These are phyloP conservation scores for Bauhinia variegata DNA, from an alignment of 306 rosid species.

Conservation along the genomic window DNA sequence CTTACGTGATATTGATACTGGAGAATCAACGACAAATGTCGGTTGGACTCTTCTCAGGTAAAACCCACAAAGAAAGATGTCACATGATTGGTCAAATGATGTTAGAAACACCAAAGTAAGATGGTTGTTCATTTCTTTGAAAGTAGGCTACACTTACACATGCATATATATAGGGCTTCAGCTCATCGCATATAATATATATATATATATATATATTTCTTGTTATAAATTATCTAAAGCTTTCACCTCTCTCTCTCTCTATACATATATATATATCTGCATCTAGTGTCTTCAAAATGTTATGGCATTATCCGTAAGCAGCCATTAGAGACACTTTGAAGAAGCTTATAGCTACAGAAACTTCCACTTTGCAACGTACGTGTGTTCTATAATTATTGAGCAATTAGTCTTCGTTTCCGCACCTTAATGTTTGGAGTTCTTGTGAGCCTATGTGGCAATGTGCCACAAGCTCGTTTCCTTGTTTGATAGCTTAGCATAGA, in stretches of 20 bases:
- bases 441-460: neutral
- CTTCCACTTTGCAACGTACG: neutral
- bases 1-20: conserved; percentile 3
- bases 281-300: too few species aligned
- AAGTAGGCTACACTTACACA: neutral
- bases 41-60: conserved; percentile 25
- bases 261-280: too few species aligned
- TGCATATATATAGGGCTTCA: neutral
- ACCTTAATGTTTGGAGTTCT: neutral
- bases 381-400: neutral
- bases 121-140: conserved; percentile 12
- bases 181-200: neutral
- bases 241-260: too few species aligned
- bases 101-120: conserved; percentile 7
- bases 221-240: too few species aligned
- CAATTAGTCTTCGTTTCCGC: neutral
- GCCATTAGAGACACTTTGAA: neutral
- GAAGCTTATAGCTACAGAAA: neutral
- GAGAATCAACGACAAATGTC: conserved; percentile 16
- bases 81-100: conserved; percentile 3
- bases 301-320: too few species aligned
- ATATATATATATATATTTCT: too few species aligned
- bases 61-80: conserved; percentile 25
- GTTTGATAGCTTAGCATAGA: neutral
- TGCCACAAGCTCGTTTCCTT: neutral